A percentile compares a stretch with the other conserved stretches of the same genome.
Evolutionary conservation across 2,329 filamentous ascomycete genomes (phyloP).

Genomic region (Ceratocystis albifundus): DNA sequence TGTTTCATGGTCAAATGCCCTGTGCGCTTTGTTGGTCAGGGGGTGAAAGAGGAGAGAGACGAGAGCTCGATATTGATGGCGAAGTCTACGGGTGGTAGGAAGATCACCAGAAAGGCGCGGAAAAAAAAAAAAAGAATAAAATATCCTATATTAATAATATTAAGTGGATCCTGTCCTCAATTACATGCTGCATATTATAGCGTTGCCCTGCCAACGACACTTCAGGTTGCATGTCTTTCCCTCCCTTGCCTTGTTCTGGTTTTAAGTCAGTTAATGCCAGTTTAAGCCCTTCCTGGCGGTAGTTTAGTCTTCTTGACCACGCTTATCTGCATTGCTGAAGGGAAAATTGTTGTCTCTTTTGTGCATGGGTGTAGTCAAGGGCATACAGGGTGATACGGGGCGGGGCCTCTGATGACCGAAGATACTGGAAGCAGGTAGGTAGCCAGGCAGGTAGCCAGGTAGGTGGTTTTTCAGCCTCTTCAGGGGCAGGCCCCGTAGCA

Average conservation of each 20-base stretch:
- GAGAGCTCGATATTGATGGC: background rate
- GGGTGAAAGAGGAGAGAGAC: background rate
- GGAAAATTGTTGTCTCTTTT: background rate
- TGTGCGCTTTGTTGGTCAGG: background rate
- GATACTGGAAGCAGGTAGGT: background rate
- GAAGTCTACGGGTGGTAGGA: background rate
- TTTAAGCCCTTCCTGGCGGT: background rate
- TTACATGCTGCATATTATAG: no score
- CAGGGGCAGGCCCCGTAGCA: background rate
- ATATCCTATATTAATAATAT: background rate
- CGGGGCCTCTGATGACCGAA: background rate
- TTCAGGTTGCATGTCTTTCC: background rate
- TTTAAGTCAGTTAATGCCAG: background rate
- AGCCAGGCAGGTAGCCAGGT: no score
- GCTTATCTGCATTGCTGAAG: background rate
- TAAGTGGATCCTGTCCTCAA: background rate
- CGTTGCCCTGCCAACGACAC: slow-evolving; percentile 2
- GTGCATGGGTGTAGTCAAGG: background rate
- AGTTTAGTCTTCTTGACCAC: background rate
- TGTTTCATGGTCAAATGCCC: slow-evolving; percentile 1
- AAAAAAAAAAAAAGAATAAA: background rate
- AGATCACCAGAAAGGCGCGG: background rate
- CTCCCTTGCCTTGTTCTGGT: background rate
- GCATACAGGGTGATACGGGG: no score
- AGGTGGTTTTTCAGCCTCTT: background rate